Evolutionary conservation across 768 basidiomycete species (phyloP).

Genomic region (Candolleomyces aberdarensis): DNA sequence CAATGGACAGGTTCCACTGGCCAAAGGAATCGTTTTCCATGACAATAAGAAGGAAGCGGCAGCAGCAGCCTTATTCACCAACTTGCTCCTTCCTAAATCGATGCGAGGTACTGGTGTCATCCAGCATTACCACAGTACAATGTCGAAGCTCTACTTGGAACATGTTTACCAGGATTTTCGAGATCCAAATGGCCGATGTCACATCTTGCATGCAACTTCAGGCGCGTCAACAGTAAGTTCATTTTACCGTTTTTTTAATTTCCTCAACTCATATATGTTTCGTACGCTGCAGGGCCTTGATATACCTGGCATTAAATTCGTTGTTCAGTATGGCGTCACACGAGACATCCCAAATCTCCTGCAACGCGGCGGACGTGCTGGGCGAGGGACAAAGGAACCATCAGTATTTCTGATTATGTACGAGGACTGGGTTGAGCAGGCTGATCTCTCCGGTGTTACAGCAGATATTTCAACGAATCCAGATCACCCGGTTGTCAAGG

Average conservation of each 20-base stretch:
- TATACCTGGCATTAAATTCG: background rate
- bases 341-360: background rate
- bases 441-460: background rate
- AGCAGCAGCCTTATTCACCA: no score
- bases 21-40: no score
- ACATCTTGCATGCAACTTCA: no score
- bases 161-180: no score
- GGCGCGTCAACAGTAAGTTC: no score
- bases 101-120: no score
- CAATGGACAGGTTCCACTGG: no score
- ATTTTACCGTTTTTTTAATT: background rate
- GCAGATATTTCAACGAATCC: background rate
- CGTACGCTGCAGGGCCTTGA: background rate
- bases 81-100: no score
- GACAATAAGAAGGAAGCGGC: no score
- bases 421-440: background rate
- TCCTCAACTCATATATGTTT: background rate
- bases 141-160: no score
- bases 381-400: background rate
- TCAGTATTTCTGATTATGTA: background rate
- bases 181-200: no score
- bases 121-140: no score
- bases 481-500: background rate
- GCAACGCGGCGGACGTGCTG: background rate
- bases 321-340: background rate